A percentile compares a stretch with the other conserved stretches of the same genome.
phyloP scores from a whole-genome alignment of 2,329 filamentous ascomycete genomes.

The Fusarium metavorans region DNA sequence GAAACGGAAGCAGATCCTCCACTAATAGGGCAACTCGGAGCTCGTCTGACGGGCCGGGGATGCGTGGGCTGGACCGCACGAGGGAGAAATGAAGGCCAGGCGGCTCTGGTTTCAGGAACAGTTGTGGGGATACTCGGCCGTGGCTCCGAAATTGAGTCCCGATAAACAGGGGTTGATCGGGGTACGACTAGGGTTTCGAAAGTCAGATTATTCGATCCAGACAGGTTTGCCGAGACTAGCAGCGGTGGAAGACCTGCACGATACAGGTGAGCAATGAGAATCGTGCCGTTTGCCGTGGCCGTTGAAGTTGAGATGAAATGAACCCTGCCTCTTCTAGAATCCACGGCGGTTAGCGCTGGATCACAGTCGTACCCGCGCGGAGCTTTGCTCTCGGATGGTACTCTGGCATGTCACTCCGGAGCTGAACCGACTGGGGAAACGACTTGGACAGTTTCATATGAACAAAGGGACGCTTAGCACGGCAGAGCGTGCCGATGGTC shows the following conservation, averaged over 20 bases:
- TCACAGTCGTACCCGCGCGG: conserved; percentile 3
- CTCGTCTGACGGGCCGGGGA: conserved; percentile 38
- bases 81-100: conserved; percentile 39
- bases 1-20: conserved; percentile 40
- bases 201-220: conserved; percentile 23
- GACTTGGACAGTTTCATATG: conserved; percentile 5
- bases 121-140: conserved; percentile 39
- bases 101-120: conserved; percentile 42
- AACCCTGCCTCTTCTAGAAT: conserved; percentile 22
- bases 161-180: conserved; percentile 23
- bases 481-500: conserved; percentile 12
- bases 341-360: conserved; percentile 10
- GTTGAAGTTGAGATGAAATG: conserved; percentile 4
- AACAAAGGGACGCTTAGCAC: conserved; percentile 6
- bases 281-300: conserved; percentile 4
- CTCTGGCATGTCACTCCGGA: conserved; percentile 11
- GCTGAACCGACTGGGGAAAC: conserved; percentile 26
- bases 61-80: conserved; percentile 35
- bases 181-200: conserved; percentile 9
- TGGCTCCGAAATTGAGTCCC: conserved; percentile 40
- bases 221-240: conserved; percentile 14
- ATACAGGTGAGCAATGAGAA: conserved; percentile 28
- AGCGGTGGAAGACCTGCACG: conserved; percentile 31
- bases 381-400: not conserved
- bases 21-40: conserved; percentile 37